These are phyloP conservation scores for Cryphonectria japonica DNA, from an alignment of 2,329 filamentous ascomycete species.

Conservation along the genomic window DNA sequence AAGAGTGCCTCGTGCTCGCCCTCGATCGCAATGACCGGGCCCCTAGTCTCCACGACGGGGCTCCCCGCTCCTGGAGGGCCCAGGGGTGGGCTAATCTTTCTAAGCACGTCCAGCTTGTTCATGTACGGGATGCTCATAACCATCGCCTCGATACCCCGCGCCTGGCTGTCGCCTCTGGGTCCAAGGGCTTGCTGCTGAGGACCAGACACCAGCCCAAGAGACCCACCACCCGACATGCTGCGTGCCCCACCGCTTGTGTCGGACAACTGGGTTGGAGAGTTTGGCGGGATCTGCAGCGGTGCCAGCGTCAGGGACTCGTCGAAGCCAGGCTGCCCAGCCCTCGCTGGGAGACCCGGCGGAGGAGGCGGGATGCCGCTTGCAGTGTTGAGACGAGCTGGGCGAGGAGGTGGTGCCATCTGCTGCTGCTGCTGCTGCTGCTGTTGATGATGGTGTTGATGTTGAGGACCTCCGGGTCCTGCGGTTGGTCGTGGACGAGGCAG, in stretches of 20 bases:
- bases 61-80: slow-evolving; percentile 39
- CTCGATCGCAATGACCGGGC: slow-evolving; percentile 82
- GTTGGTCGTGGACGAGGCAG: slow-evolving; percentile 24
- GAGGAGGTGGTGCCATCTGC: slow-evolving; percentile 58
- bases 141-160: slow-evolving; percentile 64
- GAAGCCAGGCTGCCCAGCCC: slow-evolving; percentile 48
- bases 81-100: slow-evolving; percentile 74
- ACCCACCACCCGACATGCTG: slow-evolving; percentile 21
- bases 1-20: slow-evolving; percentile 63
- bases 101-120: slow-evolving; percentile 76
- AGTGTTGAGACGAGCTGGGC: slow-evolving; percentile 45
- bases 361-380: slow-evolving; percentile 37
- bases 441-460: slow-evolving; percentile 1
- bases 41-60: slow-evolving; percentile 56
- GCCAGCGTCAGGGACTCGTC: slow-evolving; percentile 59
- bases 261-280: slow-evolving; percentile 32
- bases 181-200: slow-evolving; percentile 15
- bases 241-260: slow-evolving; percentile 35
- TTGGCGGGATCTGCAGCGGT: slow-evolving; percentile 51
- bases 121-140: slow-evolving; percentile 76
- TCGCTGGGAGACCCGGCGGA: slow-evolving; percentile 34
- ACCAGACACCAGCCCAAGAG: slow-evolving; percentile 22
- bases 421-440: slow-evolving; percentile 14
- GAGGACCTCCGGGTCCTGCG: slow-evolving; percentile 12
- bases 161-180: slow-evolving; percentile 37